Conservation (phyloP, 1,139 yeast species). For the Groenewaldozyma sp. region DNA sequence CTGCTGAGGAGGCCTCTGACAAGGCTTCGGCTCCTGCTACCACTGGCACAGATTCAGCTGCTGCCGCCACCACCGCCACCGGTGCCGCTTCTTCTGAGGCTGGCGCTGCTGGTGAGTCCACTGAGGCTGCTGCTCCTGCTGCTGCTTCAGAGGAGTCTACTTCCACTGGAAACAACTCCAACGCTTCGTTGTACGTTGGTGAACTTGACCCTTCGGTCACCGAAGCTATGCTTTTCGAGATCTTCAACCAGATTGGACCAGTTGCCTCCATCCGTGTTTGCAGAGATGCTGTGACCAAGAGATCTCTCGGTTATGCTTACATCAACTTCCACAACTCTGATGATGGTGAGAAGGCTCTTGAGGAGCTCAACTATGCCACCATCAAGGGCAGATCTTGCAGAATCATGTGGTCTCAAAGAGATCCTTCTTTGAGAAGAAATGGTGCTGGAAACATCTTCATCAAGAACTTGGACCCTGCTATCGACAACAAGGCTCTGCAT, state of each 20-base stretch:
- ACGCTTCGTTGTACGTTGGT: conserved; percentile 94
- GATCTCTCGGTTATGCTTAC: conserved; percentile 96
- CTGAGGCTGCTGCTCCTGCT: conserved; percentile 28
- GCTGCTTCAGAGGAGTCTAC: conserved; percentile 17
- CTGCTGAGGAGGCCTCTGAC: conserved; percentile 11
- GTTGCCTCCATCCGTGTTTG: conserved; percentile 97
- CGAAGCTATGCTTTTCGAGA: conserved; percentile 90
- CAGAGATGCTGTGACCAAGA: conserved; percentile 96
- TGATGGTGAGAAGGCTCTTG: conserved; percentile 93
- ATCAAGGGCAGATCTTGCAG: conserved; percentile 97
- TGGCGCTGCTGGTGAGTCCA: conserved; percentile 18
- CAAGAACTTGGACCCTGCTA: conserved; percentile 96
- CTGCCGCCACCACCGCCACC: conserved; percentile 22
- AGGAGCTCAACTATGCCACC: conserved; percentile 87
- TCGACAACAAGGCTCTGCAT: conserved; percentile 97
- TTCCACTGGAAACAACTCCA: conserved; percentile 36
- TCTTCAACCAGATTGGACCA: conserved; percentile 91
- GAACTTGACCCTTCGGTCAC: conserved; percentile 89
- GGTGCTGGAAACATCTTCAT: conserved; percentile 97
- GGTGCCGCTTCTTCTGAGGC: conserved; percentile 16
- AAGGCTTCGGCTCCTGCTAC: conserved; percentile 9
- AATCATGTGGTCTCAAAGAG: conserved; percentile 99
- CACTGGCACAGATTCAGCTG: conserved; percentile 22
- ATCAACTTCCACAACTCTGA: conserved; percentile 87
- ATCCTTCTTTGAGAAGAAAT: conserved; percentile 89